Base-by-base conservation (phyloP, 2,329 filamentous ascomycete genomes). In the Diaporthe helianthi region DNA sequence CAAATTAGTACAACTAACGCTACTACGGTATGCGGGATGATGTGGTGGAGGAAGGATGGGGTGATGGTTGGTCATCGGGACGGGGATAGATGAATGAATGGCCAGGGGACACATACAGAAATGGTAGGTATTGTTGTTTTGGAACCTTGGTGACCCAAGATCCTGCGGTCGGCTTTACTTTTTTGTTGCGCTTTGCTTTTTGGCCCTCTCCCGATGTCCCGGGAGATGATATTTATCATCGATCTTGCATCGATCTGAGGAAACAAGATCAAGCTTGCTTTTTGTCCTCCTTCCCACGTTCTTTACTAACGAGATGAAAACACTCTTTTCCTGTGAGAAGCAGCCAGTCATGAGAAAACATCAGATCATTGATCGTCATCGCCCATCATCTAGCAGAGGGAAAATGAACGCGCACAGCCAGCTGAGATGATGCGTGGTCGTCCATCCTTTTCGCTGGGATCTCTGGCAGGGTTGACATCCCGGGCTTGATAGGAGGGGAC, bases 41-140 rank as follows among this genome's bases (percentile, higher is more conserved):
- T 61, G 58, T 47, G 58, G 58, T 63, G 58, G 41, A 24, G 58
- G 41, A 24, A 24, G 31, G 41, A n/a, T n/a, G n/a, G n/a, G n/a
- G n/a, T n/a, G 41, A 17, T 31, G 38, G 55, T 47, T 61, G 55
- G 55, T 46, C 55, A 29, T 61, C 55, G 38, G 44, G 33, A 29
- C 17, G 41, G 44, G 44, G 44, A 36, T 24, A 29, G 15, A 15
- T 33, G 12, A 29, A 29, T n/a, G n/a, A n/a, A n/a, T n/a, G n/a
- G n/a, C n/a, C n/a, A n/a, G n/a, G n/a, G n/a, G n/a, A n/a, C n/a
- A n/a, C n/a, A 49, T 49, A n/a, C 41, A 49, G 33, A 24, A n/a
- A n/a, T n/a, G n/a, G 41, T 61, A 36, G 1, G 8, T 36, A 36
- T 13, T 36, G 12, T 38, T 38, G 36, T 13, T 38, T 17, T 44